Base-by-base conservation (phyloP, 2,329 filamentous ascomycete species). In the Ophiostoma pallidulum region DNA sequence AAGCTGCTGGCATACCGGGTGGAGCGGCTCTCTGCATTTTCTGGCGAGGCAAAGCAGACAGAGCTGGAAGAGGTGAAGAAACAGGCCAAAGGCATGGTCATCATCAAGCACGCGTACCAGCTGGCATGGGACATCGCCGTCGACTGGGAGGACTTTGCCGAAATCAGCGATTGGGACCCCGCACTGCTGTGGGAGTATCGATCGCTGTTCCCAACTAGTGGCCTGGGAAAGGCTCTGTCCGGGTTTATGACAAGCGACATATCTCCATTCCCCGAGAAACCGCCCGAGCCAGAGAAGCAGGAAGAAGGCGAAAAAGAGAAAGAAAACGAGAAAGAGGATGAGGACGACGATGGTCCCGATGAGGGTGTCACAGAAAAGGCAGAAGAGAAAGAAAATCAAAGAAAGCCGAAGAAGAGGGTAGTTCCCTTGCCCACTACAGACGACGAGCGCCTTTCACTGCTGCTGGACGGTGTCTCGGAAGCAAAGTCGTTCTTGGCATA, bases 111-210 rank as follows among this genome's bases (percentile, higher is more conserved):
- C 57, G 86, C 88, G 0, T 95, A 84, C 65, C 79, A 83, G 53
- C 73, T 94, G 14, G 92, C 92, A 0, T 98, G 94, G 94, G 84
- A 88, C 57, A 83, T 96, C 51, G 77, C 85, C 26, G 72, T 98
- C 50, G 87, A 97, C 60, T 97, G 91, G 86, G 78, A 85, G 56
- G 90, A 96, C 62, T 70, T 80, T 36, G 80, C 86, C 56, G 77
- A 78, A 40, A 75, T 92, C 41, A 70, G 74, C n/a, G 78, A 87
- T 22, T 84, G 88, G 70, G 90, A 97, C 59, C 75, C 79, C 37
- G 78, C 77, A 37, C 70, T 91, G n/a, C 68, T 98, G 20, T 75
- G 82, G 47, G 81, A 89, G 55, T 98, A 91, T 60, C 84, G 87
- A 53, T 70, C 74, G 4, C 82, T 92, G 56, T 98, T 98, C 56